Evolutionary conservation across 2,329 filamentous ascomycete genomes (phyloP), one percentile per base, ranked within the genome.

Genomic region (Aciculosporium take): DNA sequence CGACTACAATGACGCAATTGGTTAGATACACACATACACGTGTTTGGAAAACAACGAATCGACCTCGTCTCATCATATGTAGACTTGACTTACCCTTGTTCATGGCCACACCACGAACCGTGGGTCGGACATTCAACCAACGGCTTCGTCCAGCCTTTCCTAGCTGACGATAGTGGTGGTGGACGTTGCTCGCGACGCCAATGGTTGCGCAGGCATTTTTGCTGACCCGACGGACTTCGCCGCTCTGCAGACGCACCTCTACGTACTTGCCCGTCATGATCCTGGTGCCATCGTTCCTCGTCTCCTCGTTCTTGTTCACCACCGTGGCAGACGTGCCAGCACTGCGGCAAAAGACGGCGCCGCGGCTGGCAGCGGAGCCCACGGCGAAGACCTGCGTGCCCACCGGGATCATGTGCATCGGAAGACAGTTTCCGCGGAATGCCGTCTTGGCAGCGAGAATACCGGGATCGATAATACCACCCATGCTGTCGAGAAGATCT

Each of bases 81-180:
- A n/a, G 24, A 3, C 17, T 30, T n/a, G 33, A 20, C 73, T 57
- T 66, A 85, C 83, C 77, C 61, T 89, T 87, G 69, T 98, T 98
- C 93, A 98, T 98, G 48, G 93, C 91, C 53, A 96, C 67, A 81
- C 91, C 93, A 69, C 93, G 80, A 34, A 98, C 91, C 1, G 91
- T 95, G 13, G 91, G 91, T 51, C 91, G 74, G 56, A 93, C 94
- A 57, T 91, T 91, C 50, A 96, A 65, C 88, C 87, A 95, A 56
- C 91, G 77, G 53, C 81, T 87, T 54, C 93, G 78, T 57, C 91
- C 91, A 53, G 91, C 91, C 68, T 98, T 98, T 53, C 93, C 93
- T 43, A 98, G 73, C 56, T 91, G 85, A 49, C 78, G 73, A 63
- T 93, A 94, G 51, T 94, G 85, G 61, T 87, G 82, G 59, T 94